Percentiles rank a stretch among this genome's conserved stretches.
Evolutionary conservation across 352 stramenopile species (phyloP).

Genomic region (Globisporangium uncinulatum): DNA sequence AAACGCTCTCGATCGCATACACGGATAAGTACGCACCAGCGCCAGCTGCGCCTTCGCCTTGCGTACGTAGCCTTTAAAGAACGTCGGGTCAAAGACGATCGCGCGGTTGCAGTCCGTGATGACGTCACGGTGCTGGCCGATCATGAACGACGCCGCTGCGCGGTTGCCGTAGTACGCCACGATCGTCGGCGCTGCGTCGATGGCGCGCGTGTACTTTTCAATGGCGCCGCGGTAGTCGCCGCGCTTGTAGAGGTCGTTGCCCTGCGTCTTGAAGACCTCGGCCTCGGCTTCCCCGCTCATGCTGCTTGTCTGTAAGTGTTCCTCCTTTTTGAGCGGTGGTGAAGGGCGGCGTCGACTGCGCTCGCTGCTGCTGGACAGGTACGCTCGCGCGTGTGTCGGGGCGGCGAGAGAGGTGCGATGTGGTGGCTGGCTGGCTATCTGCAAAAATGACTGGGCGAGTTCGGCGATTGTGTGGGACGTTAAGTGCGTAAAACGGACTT

Average conservation of each 20-base stretch:
- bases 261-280: conserved; percentile 80
- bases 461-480: neutral
- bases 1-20: neutral
- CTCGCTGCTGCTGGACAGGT: neutral
- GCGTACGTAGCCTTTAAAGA: conserved; percentile 89
- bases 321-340: neutral
- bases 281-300: conserved; percentile 49
- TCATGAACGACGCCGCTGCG: conserved; percentile 88
- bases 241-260: conserved; percentile 91
- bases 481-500: too few relatives aligned
- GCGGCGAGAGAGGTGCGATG: too few relatives aligned
- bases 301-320: conserved; percentile 1
- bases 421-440: neutral
- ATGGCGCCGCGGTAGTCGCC: conserved; percentile 88
- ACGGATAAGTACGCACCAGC: conserved; percentile 29
- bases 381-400: neutral
- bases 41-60: conserved; percentile 86
- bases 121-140: conserved; percentile 85
- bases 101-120: conserved; percentile 88
- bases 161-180: conserved; percentile 89
- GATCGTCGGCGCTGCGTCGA: conserved; percentile 78
- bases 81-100: conserved; percentile 86
- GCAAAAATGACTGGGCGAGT: neutral
- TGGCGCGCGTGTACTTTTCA: conserved; percentile 88
- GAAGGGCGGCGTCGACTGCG: neutral